Percentiles rank a stretch among this genome's conserved stretches.
phyloP scores from a whole-genome alignment of 2,329 filamentous ascomycete genomes.

The Leptodontidium sp. region DNA sequence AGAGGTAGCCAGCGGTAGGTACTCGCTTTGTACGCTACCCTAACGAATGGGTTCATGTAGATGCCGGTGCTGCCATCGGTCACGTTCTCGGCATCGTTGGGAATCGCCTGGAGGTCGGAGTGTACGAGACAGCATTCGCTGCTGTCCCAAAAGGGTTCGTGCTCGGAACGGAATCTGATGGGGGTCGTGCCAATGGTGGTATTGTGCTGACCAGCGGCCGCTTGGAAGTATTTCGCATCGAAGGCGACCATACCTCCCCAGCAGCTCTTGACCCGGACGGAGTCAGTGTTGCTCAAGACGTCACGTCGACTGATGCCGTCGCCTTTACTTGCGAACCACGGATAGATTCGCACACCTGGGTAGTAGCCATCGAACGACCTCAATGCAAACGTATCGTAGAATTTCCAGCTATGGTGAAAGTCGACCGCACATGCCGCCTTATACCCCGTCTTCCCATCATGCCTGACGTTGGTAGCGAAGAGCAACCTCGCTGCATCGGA shows the following conservation, averaged over 20 bases:
- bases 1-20: not conserved
- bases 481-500: not conserved
- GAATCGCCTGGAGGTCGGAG: not conserved
- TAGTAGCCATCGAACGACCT: not conserved
- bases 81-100: not conserved
- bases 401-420: not conserved
- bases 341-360: not conserved
- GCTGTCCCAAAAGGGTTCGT: not conserved
- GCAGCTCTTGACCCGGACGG: not conserved
- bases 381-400: slow-evolving; percentile 1
- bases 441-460: not conserved
- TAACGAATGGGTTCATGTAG: slow-evolving; percentile 1
- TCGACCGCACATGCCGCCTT: not conserved
- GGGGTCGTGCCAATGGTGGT: not conserved
- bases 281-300: not conserved
- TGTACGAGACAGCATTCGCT: not conserved
- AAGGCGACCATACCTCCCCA: not conserved
- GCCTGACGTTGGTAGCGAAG: not conserved
- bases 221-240: not conserved
- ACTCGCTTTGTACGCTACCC: not conserved
- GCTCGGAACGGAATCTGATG: not conserved
- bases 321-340: not conserved
- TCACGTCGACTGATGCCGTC: not conserved
- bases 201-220: not conserved
- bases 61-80: not conserved